Base-by-base conservation (phyloP, 2,329 filamentous ascomycete species). In the Colletotrichum brevisporum region DNA sequence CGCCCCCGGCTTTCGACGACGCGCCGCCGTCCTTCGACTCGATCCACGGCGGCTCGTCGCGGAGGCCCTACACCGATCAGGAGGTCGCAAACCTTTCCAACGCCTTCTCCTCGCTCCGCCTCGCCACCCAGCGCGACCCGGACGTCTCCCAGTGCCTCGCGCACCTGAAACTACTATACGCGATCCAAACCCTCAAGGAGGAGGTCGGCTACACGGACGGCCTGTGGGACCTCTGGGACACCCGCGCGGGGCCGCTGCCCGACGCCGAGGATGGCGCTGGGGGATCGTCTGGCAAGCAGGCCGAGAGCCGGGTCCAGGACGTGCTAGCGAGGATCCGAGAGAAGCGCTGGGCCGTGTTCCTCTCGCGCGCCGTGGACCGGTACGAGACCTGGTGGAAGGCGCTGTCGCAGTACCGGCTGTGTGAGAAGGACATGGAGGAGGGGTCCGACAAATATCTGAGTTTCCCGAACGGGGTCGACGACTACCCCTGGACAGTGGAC, bases 341-440 rank as follows among this genome's bases (percentile, higher is more conserved):
- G 80, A 94, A 94, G 81, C 83, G 92, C 75, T 94, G 92, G 92
- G 87, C 88, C 0, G 76, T 94, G 10, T 94, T 89, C 75, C 85
- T 94, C 5, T 85, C 89, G 1, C 85, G 90, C 56, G 92, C 92
- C 1, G 91, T 89, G 0, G 87, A 91, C 56, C 85, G 92, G 6
- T 95, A 93, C 74, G 84, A 88, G 69, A 76, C 77, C 1, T 95
- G 92, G 92, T 92, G 90, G 87, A 75, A 82, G 1, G 76, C 78
- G 3, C 74, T 84, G 24, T 72, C 63, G 10, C 67, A 74, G 0
- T 67, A 72, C 0, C 73, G 73, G 31, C 72, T 87, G 58, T 76
- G 71, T 0, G 80, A 82, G 65, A 26, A 48, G 4, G 78, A 83
- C 66, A 82, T 86, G 78, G 67, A 71, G 1, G 48, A 8, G 48